A percentile compares a stretch with the other conserved stretches of the same genome.
These are phyloP conservation scores for Mayamaea pseudoterrestris DNA, from an alignment of 108 stramenopile species.

Conservation along the genomic window DNA sequence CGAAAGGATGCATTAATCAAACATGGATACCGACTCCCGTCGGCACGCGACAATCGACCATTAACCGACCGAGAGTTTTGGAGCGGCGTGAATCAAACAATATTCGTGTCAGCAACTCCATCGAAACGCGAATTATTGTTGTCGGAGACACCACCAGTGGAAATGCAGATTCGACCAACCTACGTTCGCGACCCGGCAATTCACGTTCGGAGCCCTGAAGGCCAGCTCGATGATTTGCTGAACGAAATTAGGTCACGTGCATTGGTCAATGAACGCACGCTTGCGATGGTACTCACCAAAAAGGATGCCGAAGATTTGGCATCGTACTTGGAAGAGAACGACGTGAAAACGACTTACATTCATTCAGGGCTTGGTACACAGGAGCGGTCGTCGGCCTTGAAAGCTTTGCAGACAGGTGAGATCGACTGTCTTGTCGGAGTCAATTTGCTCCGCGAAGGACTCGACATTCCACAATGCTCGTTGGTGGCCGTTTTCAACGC, in stretches of 20 bases:
- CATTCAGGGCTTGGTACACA: conserved; percentile 63
- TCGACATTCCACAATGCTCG: conserved; percentile 73
- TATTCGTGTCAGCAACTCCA: conserved; percentile 74
- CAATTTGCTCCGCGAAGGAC: conserved; percentile 66
- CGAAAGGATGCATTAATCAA: conserved; percentile 52
- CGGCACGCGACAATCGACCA: conserved; percentile 71
- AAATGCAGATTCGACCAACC: conserved; percentile 71
- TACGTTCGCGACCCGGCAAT: conserved; percentile 58
- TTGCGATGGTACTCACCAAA: conserved; percentile 63
- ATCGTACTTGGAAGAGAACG: conserved; percentile 34
- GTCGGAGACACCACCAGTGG: conserved; percentile 19
- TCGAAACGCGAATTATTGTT: conserved; percentile 31
- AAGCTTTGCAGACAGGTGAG: conserved; percentile 40
- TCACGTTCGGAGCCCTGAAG: conserved; percentile 31
- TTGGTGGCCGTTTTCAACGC: conserved; percentile 74
- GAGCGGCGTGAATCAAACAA: conserved; percentile 32
- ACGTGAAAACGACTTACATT: conserved; percentile 39
- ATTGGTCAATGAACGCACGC: conserved; percentile 23
- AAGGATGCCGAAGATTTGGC: conserved; percentile 61
- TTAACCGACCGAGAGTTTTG: conserved; percentile 62
- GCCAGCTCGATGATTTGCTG: conserved; percentile 38
- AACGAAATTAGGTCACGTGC: conserved; percentile 26
- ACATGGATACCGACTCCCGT: conserved; percentile 73
- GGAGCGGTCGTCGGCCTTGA: conserved; percentile 41
- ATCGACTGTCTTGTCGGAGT: conserved; percentile 71